phyloP scores from a whole-genome alignment of 2,329 filamentous ascomycete species.

The Camptophora hylomeconis region DNA sequence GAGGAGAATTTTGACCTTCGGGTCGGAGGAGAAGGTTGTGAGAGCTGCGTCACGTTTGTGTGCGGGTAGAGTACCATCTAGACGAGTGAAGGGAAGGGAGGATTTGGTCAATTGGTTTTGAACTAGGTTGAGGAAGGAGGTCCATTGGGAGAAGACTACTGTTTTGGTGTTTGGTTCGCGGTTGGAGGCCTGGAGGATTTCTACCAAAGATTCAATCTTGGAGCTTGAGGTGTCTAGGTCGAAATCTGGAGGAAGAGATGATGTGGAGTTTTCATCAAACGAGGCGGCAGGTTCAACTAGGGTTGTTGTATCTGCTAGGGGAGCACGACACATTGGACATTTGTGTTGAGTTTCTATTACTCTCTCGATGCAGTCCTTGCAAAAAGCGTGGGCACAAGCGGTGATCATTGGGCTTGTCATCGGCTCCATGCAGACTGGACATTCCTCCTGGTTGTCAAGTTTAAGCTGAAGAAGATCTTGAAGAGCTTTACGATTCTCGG shows the following conservation, averaged over 20 bases:
- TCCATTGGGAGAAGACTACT: constrained; percentile 73
- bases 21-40: constrained; percentile 51
- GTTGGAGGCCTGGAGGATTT: constrained; percentile 59
- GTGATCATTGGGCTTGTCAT: constrained; percentile 61
- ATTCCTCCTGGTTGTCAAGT: constrained; percentile 72
- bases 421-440: constrained; percentile 57
- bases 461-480: constrained; percentile 64
- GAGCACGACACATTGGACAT: constrained; percentile 72
- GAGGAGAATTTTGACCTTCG: constrained; percentile 60
- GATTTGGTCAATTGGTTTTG: constrained; percentile 51
- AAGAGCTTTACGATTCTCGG: constrained; percentile 57
- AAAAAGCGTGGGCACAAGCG: constrained; percentile 71
- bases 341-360: constrained; percentile 64
- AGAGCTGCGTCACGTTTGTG: constrained; percentile 60
- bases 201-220: constrained; percentile 68
- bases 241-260: constrained; percentile 36
- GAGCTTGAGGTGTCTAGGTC: constrained; percentile 58
- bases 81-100: constrained; percentile 52
- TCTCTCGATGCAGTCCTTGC: constrained; percentile 57
- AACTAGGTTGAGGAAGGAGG: constrained; percentile 63
- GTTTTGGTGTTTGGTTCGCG: constrained; percentile 58
- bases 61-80: constrained; percentile 70
- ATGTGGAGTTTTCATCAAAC: constrained; percentile 33
- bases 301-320: constrained; percentile 43
- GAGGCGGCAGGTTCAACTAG: constrained; percentile 56